Percentiles rank a stretch among this genome's conserved stretches.
These are phyloP conservation scores for Lumnitzera littorea DNA, from an alignment of 345 rosid species.

Conservation along the genomic window DNA sequence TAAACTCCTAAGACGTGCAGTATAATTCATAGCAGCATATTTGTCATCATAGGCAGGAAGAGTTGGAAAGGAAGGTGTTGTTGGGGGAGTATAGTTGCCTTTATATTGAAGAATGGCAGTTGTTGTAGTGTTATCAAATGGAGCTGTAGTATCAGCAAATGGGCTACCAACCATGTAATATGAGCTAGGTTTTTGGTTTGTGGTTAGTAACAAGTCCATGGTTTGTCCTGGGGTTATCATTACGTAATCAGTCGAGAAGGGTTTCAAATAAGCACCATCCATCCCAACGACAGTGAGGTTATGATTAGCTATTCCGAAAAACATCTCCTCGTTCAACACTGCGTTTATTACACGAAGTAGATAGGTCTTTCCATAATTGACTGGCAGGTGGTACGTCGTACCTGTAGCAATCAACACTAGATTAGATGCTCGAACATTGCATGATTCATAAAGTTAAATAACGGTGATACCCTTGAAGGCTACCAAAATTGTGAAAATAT, in stretches of 20 bases:
- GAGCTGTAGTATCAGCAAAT: conserved; percentile 13
- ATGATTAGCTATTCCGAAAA: conserved; percentile 34
- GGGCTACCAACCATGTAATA: conserved; percentile 55
- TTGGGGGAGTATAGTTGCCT: conserved; percentile 10
- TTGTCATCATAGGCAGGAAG: conserved; percentile 38
- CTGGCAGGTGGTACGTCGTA: conserved; percentile 19
- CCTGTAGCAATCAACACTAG: background rate
- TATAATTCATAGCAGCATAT: conserved; percentile 20
- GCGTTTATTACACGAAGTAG: conserved; percentile 29
- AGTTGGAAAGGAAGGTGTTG: conserved; percentile 21
- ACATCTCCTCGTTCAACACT: conserved; percentile 24
- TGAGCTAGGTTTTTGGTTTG: conserved; percentile 24
- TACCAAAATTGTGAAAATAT: no score
- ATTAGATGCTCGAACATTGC: background rate
- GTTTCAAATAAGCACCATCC: conserved; percentile 48
- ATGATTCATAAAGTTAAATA: no score
- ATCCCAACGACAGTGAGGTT: conserved; percentile 28
- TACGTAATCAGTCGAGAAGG: conserved; percentile 22
- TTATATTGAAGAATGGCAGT: conserved; percentile 33
- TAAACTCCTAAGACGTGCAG: conserved; percentile 17
- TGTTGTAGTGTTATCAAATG: conserved; percentile 29
- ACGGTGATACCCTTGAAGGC: no score
- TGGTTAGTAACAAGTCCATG: conserved; percentile 37
- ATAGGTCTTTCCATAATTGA: conserved; percentile 32
- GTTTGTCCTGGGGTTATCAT: conserved; percentile 55